phyloP scores from a whole-genome alignment of 176 grass and related monocot species.

The Urochloa ruziziensis region DNA sequence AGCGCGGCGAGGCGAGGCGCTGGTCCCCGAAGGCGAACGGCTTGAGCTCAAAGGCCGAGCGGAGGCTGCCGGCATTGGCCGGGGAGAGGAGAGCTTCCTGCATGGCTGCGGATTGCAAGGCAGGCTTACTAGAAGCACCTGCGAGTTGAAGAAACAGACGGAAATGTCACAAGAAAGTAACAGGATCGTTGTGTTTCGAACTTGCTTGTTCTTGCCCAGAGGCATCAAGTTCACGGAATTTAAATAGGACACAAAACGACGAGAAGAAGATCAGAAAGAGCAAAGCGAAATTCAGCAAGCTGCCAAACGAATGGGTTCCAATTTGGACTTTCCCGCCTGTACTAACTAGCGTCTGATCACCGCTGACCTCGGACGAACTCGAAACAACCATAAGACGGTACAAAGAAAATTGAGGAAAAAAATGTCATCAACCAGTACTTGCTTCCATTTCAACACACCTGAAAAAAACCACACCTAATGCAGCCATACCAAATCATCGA shows the following conservation, averaged over 20 bases:
- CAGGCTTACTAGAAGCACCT: background rate
- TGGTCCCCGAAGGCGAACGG: conserved; percentile 57
- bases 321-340: background rate
- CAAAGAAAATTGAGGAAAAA: background rate
- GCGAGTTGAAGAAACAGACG: background rate
- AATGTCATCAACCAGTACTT: background rate
- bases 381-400: background rate
- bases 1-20: conserved; percentile 45
- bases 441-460: background rate
- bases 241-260: background rate
- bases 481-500: background rate
- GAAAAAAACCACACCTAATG: background rate
- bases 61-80: conserved; percentile 51
- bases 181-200: background rate
- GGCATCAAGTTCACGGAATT: background rate
- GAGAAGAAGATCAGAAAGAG: background rate
- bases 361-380: background rate
- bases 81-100: conserved; percentile 54
- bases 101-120: conserved; percentile 38
- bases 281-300: background rate
- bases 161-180: background rate
- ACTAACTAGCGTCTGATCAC: background rate
- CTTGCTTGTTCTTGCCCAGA: background rate
- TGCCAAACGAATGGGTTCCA: background rate
- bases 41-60: conserved; percentile 57